A percentile compares a stretch with the other conserved stretches of the same genome.
phyloP scores from a whole-genome alignment of 768 basidiomycete genomes.

The Lyophyllum decastes region DNA sequence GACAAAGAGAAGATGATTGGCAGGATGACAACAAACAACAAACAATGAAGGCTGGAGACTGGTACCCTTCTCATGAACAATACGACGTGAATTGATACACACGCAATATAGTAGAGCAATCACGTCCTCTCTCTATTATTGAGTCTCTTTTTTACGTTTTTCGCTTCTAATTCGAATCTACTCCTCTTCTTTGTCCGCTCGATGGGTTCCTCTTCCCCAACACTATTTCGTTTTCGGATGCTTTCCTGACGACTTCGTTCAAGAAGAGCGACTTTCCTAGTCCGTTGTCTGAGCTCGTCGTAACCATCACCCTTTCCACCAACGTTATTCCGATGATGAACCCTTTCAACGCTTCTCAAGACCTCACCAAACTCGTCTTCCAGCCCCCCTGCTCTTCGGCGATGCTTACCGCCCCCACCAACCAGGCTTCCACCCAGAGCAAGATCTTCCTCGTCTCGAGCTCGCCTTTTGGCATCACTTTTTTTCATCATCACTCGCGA shows the following conservation, averaged over 20 bases:
- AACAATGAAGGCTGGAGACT: background rate
- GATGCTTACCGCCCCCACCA: conserved; percentile 44
- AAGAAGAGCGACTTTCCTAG: conserved; percentile 63
- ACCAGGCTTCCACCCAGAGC: conserved; percentile 75
- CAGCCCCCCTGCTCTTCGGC: conserved; percentile 66
- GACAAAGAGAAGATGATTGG: conserved; percentile 3
- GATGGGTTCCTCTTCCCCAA: conserved; percentile 21
- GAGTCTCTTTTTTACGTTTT: conserved; percentile 39
- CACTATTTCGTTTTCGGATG: conserved; percentile 27
- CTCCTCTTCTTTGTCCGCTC: conserved; percentile 42
- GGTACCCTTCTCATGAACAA: no score
- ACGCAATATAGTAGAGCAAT: background rate
- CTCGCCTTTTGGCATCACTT: conserved; percentile 71
- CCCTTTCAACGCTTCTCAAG: conserved; percentile 58
- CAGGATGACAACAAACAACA: background rate
- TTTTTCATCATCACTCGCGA: conserved; percentile 90
- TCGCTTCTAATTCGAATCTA: conserved; percentile 51
- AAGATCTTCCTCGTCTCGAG: conserved; percentile 82
- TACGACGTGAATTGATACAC: no score
- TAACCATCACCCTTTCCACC: conserved; percentile 68
- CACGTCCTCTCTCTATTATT: conserved; percentile 16
- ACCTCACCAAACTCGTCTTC: conserved; percentile 88
- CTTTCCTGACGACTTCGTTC: conserved; percentile 51
- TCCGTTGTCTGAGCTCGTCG: conserved; percentile 71
- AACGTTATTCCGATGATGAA: conserved; percentile 35